Evolutionary conservation across 2,329 filamentous ascomycete genomes (phyloP).

Genomic region (Colletotrichum sp.): DNA sequence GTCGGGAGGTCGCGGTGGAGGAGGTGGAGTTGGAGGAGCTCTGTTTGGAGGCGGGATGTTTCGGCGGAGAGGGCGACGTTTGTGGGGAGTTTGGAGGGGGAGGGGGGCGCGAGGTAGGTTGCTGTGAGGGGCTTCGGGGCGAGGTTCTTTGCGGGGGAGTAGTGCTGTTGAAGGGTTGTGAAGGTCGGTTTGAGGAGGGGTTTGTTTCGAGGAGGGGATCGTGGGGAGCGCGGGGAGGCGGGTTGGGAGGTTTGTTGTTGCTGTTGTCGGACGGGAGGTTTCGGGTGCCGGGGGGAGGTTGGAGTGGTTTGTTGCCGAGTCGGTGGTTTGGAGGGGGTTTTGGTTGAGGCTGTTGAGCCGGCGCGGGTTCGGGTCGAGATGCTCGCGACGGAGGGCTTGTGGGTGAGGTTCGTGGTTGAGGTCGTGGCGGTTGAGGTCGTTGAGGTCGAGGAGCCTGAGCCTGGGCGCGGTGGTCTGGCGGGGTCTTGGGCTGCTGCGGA

Average conservation of each 20-base stretch:
- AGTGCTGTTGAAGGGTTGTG: conserved; percentile 70
- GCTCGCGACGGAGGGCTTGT: background rate
- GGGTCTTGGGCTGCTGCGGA: background rate
- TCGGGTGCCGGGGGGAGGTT: conserved; percentile 21
- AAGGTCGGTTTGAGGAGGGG: conserved; percentile 59
- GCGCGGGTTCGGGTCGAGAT: background rate
- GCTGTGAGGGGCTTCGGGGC: conserved; percentile 68
- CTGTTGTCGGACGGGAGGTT: conserved; percentile 28
- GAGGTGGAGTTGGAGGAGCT: conserved; percentile 69
- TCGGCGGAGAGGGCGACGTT: conserved; percentile 65
- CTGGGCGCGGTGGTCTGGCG: background rate
- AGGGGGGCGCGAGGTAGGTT: conserved; percentile 62
- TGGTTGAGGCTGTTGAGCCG: background rate
- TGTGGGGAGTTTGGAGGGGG: conserved; percentile 65
- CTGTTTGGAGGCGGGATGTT: conserved; percentile 64
- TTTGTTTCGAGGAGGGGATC: conserved; percentile 23
- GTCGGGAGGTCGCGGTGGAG: conserved; percentile 60
- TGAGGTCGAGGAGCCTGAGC: background rate
- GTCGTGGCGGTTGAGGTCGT: background rate
- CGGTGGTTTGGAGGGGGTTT: background rate
- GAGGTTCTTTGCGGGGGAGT: conserved; percentile 65
- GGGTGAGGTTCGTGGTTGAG: background rate
- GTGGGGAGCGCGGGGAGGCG: conserved; percentile 3
- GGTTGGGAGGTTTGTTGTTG: background rate
- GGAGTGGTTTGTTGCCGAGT: background rate